Conservation (phyloP, 495 filamentous ascomycete species). For the Neurospora sp. region DNA sequence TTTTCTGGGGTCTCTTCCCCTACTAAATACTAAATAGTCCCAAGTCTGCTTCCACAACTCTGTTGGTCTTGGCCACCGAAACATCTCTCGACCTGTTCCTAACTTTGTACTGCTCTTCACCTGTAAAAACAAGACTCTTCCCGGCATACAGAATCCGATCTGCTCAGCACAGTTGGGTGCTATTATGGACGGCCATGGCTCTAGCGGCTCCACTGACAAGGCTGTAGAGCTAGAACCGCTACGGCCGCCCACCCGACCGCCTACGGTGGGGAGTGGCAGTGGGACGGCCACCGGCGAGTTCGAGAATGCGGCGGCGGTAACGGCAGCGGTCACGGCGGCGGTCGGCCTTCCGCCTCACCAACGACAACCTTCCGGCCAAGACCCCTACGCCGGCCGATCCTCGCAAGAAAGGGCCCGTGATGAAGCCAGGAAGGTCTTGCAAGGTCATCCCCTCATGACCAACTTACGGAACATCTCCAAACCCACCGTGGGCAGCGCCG, state of each 20-base stretch:
- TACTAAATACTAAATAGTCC: neutral
- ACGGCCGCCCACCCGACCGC: neutral
- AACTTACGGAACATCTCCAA: neutral
- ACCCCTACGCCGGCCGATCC: neutral
- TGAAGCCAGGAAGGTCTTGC: neutral
- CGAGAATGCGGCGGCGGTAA: neutral
- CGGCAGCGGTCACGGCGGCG: neutral
- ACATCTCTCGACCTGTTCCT: neutral
- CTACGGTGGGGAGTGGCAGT: neutral
- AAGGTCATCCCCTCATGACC: neutral
- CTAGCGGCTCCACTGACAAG: neutral
- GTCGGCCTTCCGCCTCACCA: neutral
- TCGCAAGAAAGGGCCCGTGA: constrained; percentile 8
- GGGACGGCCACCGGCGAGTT: neutral
- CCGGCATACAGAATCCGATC: neutral
- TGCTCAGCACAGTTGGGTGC: neutral
- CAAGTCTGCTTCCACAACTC: neutral
- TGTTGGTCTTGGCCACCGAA: neutral
- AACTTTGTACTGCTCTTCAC: neutral
- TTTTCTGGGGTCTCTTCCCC: neutral
- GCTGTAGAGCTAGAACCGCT: neutral
- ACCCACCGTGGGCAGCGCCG: neutral
- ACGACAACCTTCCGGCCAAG: neutral
- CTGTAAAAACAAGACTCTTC: neutral
- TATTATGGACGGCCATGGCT: neutral